Evolutionary conservation across 1,139 yeast genomes (phyloP).

Genomic region (Geotrichum restrictum): DNA sequence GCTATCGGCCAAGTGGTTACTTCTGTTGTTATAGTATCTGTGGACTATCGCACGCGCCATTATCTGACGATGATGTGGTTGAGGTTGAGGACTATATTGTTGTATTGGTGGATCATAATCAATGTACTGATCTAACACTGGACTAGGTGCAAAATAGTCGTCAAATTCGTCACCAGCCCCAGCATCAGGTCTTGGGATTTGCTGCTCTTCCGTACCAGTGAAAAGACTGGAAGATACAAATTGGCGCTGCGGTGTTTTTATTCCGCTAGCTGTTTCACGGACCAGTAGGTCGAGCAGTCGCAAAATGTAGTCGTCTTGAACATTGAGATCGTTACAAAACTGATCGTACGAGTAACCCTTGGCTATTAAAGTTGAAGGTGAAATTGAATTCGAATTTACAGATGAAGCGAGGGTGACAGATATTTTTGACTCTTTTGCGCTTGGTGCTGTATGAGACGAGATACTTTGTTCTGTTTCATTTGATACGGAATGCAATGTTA

Average conservation of each 20-base stretch:
- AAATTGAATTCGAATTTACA: background rate
- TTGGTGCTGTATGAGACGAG: too few relatives aligned
- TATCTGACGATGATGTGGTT: constrained; percentile 9
- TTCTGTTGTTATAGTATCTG: background rate
- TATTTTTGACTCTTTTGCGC: too few relatives aligned
- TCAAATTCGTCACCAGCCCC: background rate
- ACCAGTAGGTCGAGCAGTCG: constrained; percentile 16
- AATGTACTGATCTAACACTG: background rate
- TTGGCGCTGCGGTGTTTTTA: constrained; percentile 4
- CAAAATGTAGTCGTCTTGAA: constrained; percentile 23
- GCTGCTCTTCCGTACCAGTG: too few relatives aligned
- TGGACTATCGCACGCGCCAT: constrained; percentile 6
- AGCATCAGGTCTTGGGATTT: background rate
- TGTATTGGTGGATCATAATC: constrained; percentile 2
- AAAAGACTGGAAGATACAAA: background rate
- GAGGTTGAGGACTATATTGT: background rate
- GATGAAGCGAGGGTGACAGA: background rate
- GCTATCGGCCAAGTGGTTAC: background rate
- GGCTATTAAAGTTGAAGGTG: too few relatives aligned
- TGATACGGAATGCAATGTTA: too few relatives aligned
- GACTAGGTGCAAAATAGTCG: constrained; percentile 9
- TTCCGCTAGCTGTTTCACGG: constrained; percentile 14
- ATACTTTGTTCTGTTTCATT: too few relatives aligned
- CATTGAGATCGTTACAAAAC: constrained; percentile 31
- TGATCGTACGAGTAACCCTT: constrained; percentile 25